Conservation (phyloP, 2,329 filamentous ascomycete genomes). For the Scopulariopsis brevicaulis region DNA sequence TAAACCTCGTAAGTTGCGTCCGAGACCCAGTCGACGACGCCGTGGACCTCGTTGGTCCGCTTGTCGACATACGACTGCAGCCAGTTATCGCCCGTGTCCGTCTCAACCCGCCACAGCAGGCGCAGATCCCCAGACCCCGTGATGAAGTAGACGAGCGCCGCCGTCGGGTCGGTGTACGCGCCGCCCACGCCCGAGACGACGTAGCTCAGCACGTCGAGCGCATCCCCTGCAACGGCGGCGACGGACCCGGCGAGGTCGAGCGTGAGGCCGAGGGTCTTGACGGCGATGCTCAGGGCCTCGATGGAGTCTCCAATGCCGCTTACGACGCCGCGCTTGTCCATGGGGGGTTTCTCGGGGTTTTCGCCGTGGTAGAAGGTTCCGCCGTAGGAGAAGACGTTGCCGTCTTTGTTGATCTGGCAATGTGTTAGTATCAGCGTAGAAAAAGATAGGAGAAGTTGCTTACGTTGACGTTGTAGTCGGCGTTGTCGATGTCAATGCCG, state of each 20-base stretch:
- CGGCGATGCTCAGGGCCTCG: neutral
- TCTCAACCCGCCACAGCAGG: constrained; percentile 47
- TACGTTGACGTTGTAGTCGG: constrained; percentile 49
- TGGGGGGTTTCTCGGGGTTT: constrained; percentile 18
- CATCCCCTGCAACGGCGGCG: constrained; percentile 12
- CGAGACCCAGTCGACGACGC: constrained; percentile 44
- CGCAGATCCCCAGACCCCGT: constrained; percentile 32
- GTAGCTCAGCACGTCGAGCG: constrained; percentile 16
- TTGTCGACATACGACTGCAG: constrained; percentile 47
- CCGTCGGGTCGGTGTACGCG: constrained; percentile 38
- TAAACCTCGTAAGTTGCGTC: constrained; percentile 45
- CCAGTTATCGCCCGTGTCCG: constrained; percentile 44
- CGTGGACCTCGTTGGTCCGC: constrained; percentile 31
- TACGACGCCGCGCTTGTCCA: constrained; percentile 7
- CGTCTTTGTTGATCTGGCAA: constrained; percentile 34
- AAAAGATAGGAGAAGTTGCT: constrained; percentile 11
- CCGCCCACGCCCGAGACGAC: constrained; percentile 35
- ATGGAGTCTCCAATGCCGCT: neutral
- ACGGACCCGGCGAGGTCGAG: neutral
- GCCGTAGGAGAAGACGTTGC: constrained; percentile 45
- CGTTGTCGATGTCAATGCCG: constrained; percentile 48
- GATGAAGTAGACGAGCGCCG: constrained; percentile 42
- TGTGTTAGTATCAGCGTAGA: neutral
- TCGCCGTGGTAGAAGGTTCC: constrained; percentile 33
- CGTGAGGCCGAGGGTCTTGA: neutral